A percentile compares a stretch with the other conserved stretches of the same genome.
These are phyloP conservation scores for Andrographis paniculata DNA, from an alignment of 305 asterid species.

Conservation along the genomic window DNA sequence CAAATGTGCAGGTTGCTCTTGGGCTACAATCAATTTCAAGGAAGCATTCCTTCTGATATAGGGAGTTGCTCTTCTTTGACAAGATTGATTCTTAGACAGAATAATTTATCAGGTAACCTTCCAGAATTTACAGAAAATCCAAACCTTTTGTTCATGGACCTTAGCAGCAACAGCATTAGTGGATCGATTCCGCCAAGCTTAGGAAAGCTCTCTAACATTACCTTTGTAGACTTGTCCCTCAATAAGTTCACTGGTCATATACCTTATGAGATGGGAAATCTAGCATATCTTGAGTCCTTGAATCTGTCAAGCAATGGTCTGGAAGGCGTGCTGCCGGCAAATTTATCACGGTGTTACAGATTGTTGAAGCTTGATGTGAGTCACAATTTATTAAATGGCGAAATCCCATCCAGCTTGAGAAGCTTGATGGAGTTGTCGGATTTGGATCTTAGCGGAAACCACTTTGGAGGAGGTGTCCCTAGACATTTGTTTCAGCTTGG, in stretches of 20 bases:
- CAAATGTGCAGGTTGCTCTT: slow-evolving; percentile 43
- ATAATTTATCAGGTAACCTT: slow-evolving; percentile 52
- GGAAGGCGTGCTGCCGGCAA: slow-evolving; percentile 42
- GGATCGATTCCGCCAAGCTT: slow-evolving; percentile 60
- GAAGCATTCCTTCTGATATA: slow-evolving; percentile 48
- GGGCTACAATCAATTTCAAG: slow-evolving; percentile 53
- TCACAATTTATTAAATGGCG: slow-evolving; percentile 56
- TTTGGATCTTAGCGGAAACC: slow-evolving; percentile 58
- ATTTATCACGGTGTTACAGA: slow-evolving; percentile 42
- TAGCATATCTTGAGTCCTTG: slow-evolving; percentile 37
- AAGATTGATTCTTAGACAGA: slow-evolving; percentile 58
- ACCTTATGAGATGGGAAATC: slow-evolving; percentile 52
- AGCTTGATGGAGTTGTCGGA: slow-evolving; percentile 40
- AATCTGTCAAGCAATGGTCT: slow-evolving; percentile 57
- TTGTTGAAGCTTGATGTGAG: slow-evolving; percentile 51
- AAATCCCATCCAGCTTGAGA: slow-evolving; percentile 44
- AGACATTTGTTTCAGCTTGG: slow-evolving; percentile 46
- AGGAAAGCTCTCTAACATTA: slow-evolving; percentile 34
- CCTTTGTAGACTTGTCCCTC: slow-evolving; percentile 46
- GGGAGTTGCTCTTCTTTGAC: slow-evolving; percentile 55
- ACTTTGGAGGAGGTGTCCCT: slow-evolving; percentile 50
- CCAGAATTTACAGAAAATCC: slow-evolving; percentile 47
- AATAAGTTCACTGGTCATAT: slow-evolving; percentile 50
- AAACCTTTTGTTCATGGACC: slow-evolving; percentile 43
- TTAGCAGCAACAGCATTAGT: slow-evolving; percentile 43